Conservation (phyloP, 441 rosid genomes). For the Populus hybrid region DNA sequence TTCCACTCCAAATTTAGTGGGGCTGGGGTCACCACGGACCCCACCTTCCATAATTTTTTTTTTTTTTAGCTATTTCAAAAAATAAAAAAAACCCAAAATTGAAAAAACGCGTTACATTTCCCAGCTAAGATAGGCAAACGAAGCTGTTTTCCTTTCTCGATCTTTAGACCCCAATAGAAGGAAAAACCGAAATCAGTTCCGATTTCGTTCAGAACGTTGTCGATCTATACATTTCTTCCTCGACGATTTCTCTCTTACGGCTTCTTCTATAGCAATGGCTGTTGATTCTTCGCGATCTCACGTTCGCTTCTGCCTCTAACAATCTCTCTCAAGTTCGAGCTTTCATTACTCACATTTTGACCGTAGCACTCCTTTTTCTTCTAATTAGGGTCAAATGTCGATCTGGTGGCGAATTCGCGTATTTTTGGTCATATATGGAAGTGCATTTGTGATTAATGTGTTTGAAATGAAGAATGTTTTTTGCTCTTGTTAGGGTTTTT, state of each 20-base stretch:
- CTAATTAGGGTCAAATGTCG: conserved; percentile 19
- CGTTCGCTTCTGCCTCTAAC: conserved; percentile 1
- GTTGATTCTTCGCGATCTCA: conserved; percentile 12
- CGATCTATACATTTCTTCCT: not conserved
- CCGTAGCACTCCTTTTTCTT: conserved; percentile 6
- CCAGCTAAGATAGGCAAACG: not conserved
- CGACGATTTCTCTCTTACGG: not conserved
- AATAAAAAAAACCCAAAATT: not conserved
- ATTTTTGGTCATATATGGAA: not conserved
- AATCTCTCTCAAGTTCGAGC: conserved; percentile 18
- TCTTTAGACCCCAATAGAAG: not conserved
- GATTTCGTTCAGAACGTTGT: not conserved
- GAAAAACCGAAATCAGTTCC: not conserved
- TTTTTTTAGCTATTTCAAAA: not conserved
- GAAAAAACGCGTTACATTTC: conserved; percentile 1
- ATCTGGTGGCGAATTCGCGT: conserved; percentile 16
- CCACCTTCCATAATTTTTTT: not conserved
- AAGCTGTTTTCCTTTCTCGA: not conserved
- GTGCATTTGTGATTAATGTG: not conserved
- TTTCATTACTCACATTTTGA: conserved; percentile 14
- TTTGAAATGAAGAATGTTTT: not conserved
- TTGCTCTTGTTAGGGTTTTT: not conserved
- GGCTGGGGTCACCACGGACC: conserved; percentile 20
- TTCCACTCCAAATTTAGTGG: conserved; percentile 30
- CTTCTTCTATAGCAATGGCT: not conserved